phyloP scores from a whole-genome alignment of 83 land plant species.

The Picea mariana region DNA sequence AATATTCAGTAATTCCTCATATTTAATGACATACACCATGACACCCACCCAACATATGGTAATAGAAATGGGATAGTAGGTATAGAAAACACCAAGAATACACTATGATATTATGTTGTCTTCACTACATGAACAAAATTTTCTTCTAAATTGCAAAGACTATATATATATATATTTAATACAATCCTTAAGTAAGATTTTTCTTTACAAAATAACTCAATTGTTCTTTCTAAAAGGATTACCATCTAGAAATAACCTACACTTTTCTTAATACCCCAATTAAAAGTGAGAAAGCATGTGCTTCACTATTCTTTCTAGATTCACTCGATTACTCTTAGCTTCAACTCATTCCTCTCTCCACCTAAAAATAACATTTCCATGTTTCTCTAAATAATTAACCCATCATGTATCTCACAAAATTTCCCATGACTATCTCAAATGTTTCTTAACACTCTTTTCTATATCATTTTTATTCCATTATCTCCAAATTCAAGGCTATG shows the following conservation, averaged over 20 bases:
- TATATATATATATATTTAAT: too few species aligned
- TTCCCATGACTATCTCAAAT: slow-evolving; percentile 65
- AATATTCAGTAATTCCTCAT: neutral
- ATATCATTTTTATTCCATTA: slow-evolving; percentile 59
- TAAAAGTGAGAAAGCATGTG: neutral
- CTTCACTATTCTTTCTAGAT: slow-evolving; percentile 58
- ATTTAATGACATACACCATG: neutral
- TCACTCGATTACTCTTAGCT: slow-evolving; percentile 58
- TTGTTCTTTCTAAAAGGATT: neutral
- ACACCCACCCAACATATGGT: neutral
- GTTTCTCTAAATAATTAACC: slow-evolving; percentile 57
- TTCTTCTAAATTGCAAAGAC: neutral
- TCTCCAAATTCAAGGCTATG: slow-evolving; percentile 70
- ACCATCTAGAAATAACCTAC: neutral
- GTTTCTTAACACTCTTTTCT: slow-evolving; percentile 69
- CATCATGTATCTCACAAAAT: slow-evolving; percentile 69
- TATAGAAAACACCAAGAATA: neutral
- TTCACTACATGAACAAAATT: slow-evolving; percentile 12
- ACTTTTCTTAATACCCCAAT: neutral
- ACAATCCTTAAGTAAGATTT: too few species aligned
- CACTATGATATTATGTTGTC: neutral
- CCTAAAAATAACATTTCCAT: slow-evolving; percentile 70
- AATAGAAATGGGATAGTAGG: neutral
- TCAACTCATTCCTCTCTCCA: slow-evolving; percentile 64
- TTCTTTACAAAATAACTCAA: neutral